Base-by-base conservation (phyloP, 2,329 filamentous ascomycete species). In the Penicillium oxalicum region DNA sequence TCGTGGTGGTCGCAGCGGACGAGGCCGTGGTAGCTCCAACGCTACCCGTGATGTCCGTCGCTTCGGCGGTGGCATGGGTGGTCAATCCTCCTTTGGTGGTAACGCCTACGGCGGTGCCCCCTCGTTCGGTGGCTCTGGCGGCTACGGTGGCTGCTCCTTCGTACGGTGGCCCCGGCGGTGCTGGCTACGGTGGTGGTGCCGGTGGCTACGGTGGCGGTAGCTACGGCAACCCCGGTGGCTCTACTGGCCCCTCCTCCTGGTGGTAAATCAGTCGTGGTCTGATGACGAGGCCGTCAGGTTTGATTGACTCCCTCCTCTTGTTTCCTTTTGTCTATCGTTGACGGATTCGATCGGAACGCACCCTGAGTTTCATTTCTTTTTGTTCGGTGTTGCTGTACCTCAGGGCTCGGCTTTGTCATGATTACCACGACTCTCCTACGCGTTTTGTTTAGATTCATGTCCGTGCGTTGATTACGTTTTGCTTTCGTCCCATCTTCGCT, bases 21-120 rank as follows among this genome's bases (percentile, higher is more conserved):
- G 87, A 66, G 85, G 87, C 60, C 76, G 78, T 61, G 72, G 71
- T 65, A 77, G 53, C 28, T 35, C 69, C 56, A 65, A 70, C 67
- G 79, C 85, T 62, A 95, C 84, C 71, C 90, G 91, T 67, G 93
- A 97, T 70, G 89, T 93, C 78, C 89, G 93, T 74, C 90, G 90
- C 71, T 82, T 81, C 53, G 69, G 70, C 42, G 73, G 70, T 57
- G 67, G 67, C 51, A 62, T 64, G 56, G 70, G 70, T 36, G 55
- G 60, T 51, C 41, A 44, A 25, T 44, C 41, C 18, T 37, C 41
- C 33, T 37, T 44, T 25, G 41, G 41, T 25, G 41, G 41, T 29
- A 18, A 34, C 32, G 41, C 27, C 41, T 44, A 44, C 9, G 41
- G 70, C 37, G 62, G 66, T 39, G 55, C 61, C 51, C 58, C 64